Evolutionary conservation across 257 asterid species (phyloP), one percentile per base, ranked within the genome.

Genomic region (Solanum medicagineum): DNA sequence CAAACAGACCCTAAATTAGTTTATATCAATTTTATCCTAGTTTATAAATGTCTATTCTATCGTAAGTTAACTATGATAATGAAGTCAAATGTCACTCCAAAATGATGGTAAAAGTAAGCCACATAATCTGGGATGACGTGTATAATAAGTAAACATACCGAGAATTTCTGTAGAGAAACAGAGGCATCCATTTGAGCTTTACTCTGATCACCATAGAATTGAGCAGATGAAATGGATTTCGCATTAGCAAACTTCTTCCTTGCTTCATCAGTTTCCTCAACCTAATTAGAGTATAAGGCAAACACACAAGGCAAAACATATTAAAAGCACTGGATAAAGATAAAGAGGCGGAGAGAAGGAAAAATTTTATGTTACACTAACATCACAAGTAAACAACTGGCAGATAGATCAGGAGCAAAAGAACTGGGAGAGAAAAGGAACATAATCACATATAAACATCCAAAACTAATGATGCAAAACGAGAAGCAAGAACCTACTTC

Each of bases 231-330:
- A 81, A 97, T 97, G 68, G 99, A 93, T 90, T 97, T 97, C 20
- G 99, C 99, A 89, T 94, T 95, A 32, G 97, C 84, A 89, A 97
- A 97, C 90, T 97, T 97, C 94, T 95, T 97, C 92, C 99, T 92
- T 14, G 99, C 99, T 89, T 97, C 99, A 87, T 97, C 99, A 15
- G 93, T 92, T 90, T 97, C 99, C 92, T 95, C 98, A 84, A 92
- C 91, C 99, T 97, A 93, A 79, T 79, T 79, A 53, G 26, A 26
- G 26, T 79, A 79, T 17, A 26, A 77, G 12, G 17, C 42, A 77
- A 26, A 51, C 63, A 77, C 40, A 26, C 5, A 51, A 51, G 63
- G 42, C 4, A 49, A 75, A 73, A 47, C 60, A 75, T 47, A 17
- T 14, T 7, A 47, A 75, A 22, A 75, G 44, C 22, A 22, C 40